Evolutionary conservation across 805 yeast species (phyloP), one percentile per base, ranked within the genome.

Genomic region (Teunomyces lycoperdinae): DNA sequence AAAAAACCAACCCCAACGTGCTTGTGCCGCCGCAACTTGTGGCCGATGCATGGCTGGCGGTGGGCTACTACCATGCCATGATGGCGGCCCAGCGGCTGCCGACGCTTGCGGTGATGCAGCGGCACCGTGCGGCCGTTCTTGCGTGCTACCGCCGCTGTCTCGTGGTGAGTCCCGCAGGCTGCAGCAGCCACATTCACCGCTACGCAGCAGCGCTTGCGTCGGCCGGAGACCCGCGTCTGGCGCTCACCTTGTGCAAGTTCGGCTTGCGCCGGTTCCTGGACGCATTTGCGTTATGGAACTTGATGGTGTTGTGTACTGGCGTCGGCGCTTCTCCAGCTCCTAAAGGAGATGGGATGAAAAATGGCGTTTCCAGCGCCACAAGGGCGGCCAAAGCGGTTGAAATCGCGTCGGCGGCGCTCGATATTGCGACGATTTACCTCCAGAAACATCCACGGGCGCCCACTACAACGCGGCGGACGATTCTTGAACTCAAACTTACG

Each of bases 401-500:
- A n/a, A 29, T 29, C 3, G 41, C 30, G 2, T 28, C 41, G 7
- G 41, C 41, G 1, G 41, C 41, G 14, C 60, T 78, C 31, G 73
- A 75, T 46, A 78, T 54, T 45, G 80, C 71, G 32, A 71, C 62
- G 5, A 58, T 68, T 9, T 69, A 53, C 47, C 59, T 70, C 14
- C 47, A 24, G 41, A 24, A 38, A 9, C 14, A 24, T 6, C 41
- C 41, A 6, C 29, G 13, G 30, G 41, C 30, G 8, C 9, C 41
- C 2, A n/a, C 5, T 6, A 63, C 60, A 30, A 58, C 64, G 38
- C 70, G 77, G 57, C 69, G 77, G 67, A 82, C 77, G 48, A 76
- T 83, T 47, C 60, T 84, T 45, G 87, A 88, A 60, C 73, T 89
- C 61, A 87, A 87, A 56, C 73, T 87, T 65, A 85, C 96, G 0